A percentile compares a stretch with the other conserved stretches of the same genome.
phyloP scores from a whole-genome alignment of 1,139 yeast genomes.

The Yamadazyma atmosphaerica region DNA sequence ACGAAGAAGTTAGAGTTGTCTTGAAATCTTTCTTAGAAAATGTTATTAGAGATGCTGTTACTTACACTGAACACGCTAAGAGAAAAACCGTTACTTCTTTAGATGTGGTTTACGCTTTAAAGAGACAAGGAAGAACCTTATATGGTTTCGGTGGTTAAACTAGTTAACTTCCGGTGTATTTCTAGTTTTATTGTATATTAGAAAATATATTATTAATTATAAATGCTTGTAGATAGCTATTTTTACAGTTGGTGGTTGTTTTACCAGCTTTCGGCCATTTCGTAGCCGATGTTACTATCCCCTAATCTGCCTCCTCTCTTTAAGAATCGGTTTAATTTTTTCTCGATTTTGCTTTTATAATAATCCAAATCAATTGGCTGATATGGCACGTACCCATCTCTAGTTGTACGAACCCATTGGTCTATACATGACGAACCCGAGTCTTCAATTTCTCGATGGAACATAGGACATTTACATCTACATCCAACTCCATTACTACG shows the following conservation, averaged over 20 bases:
- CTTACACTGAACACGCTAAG: constrained; percentile 99
- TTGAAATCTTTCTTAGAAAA: constrained; percentile 94
- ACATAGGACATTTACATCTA: constrained; percentile 74
- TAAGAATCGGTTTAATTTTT: constrained; percentile 24
- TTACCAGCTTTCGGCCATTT: constrained; percentile 2
- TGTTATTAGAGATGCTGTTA: constrained; percentile 98
- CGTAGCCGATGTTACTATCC: constrained; percentile 11
- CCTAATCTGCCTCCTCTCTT: constrained; percentile 31
- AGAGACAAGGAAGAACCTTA: constrained; percentile 99
- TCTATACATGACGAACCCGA: constrained; percentile 53
- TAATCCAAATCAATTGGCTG: constrained; percentile 33
- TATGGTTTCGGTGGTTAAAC: constrained; percentile 99
- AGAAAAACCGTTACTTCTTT: constrained; percentile 72
- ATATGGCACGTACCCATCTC: constrained; percentile 30
- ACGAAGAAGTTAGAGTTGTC: constrained; percentile 98
- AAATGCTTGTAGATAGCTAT: too few relatives aligned
- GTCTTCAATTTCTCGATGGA: constrained; percentile 53
- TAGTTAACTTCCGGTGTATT: constrained; percentile 10
- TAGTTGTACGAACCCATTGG: constrained; percentile 52
- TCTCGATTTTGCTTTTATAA: constrained; percentile 32
- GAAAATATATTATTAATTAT: constrained; percentile 12
- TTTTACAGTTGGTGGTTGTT: too few relatives aligned
- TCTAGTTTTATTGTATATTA: constrained; percentile 19
- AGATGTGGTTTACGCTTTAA: constrained; percentile 23
- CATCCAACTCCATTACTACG: constrained; percentile 70